A percentile compares a stretch with the other conserved stretches of the same genome.
phyloP scores from a whole-genome alignment of 73 alveolate genomes.

The Effrenium voratum region DNA sequence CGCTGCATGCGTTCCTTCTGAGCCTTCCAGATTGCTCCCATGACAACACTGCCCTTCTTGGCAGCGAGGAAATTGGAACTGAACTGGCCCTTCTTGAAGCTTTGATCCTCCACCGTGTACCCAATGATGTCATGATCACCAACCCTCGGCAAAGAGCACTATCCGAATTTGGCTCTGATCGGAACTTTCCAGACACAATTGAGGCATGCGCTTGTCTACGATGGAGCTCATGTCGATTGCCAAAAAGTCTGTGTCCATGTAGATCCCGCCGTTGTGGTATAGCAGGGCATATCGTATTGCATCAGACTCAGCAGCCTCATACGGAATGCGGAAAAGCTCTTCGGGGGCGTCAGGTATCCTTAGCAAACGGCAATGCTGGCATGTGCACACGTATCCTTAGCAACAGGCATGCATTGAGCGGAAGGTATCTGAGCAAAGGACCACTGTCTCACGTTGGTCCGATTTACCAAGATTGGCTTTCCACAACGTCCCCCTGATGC shows the following conservation, averaged over 20 bases:
- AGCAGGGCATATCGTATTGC: conserved; percentile 84
- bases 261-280: conserved; percentile 83
- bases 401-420: too few relatives aligned
- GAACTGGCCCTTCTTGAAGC: conserved; percentile 66
- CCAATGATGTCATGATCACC: conserved; percentile 81
- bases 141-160: background rate
- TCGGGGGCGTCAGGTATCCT: conserved; percentile 88
- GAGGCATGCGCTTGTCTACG: too few relatives aligned
- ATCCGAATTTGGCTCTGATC: too few relatives aligned
- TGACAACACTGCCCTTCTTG: conserved; percentile 65
- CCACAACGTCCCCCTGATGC: conserved; percentile 84
- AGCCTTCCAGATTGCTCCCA: conserved; percentile 92
- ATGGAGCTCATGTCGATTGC: conserved; percentile 89
- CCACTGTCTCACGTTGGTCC: conserved; percentile 33
- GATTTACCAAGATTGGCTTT: conserved; percentile 57
- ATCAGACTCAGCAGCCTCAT: conserved; percentile 85
- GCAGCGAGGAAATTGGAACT: conserved; percentile 82
- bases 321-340: conserved; percentile 71
- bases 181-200: too few relatives aligned
- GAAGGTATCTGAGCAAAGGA: too few relatives aligned
- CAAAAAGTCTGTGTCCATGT: conserved; percentile 88
- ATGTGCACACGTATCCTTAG: too few relatives aligned
- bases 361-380: background rate
- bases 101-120: conserved; percentile 65
- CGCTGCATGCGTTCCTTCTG: conserved; percentile 75